Evolutionary conservation across 2,329 filamentous ascomycete species (phyloP).

Genomic region (Trichoderma simmonsii): DNA sequence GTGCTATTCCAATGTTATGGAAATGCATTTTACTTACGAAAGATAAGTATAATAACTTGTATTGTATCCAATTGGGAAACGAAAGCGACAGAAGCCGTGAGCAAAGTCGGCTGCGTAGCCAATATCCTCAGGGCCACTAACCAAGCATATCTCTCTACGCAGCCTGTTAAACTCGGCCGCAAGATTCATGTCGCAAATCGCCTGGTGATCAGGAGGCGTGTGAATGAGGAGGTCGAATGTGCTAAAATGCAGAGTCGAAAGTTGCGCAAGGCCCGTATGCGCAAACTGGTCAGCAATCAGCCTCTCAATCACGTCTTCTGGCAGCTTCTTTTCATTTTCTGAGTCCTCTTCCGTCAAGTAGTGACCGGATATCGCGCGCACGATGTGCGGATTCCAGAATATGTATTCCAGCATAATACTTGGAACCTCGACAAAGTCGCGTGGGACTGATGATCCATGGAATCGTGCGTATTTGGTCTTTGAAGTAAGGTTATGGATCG

Average conservation of each 20-base stretch:
- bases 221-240: constrained; percentile 76
- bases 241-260: constrained; percentile 63
- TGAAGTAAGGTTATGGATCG: constrained; percentile 59
- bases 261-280: not conserved
- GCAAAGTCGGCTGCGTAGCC: constrained; percentile 56
- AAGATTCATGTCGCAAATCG: constrained; percentile 57
- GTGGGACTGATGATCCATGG: constrained; percentile 58
- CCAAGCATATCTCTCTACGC: constrained; percentile 61
- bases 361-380: constrained; percentile 62
- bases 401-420: constrained; percentile 66
- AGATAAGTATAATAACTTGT: constrained; percentile 70
- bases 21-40: constrained; percentile 49
- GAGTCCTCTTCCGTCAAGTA: constrained; percentile 48
- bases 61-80: constrained; percentile 72
- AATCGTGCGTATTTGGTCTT: constrained; percentile 56
- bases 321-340: constrained; percentile 60
- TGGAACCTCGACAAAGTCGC: constrained; percentile 63
- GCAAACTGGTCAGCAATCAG: constrained; percentile 51
- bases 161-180: constrained; percentile 64
- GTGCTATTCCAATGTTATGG: too few species aligned
- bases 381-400: constrained; percentile 60
- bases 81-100: constrained; percentile 67
- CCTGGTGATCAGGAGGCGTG: constrained; percentile 59
- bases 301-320: constrained; percentile 66
- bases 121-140: constrained; percentile 64